Percentiles rank a stretch among this genome's conserved stretches.
Evolutionary conservation across 2,329 filamentous ascomycete genomes (phyloP).

Genomic region (Aspergillus aculeatus): DNA sequence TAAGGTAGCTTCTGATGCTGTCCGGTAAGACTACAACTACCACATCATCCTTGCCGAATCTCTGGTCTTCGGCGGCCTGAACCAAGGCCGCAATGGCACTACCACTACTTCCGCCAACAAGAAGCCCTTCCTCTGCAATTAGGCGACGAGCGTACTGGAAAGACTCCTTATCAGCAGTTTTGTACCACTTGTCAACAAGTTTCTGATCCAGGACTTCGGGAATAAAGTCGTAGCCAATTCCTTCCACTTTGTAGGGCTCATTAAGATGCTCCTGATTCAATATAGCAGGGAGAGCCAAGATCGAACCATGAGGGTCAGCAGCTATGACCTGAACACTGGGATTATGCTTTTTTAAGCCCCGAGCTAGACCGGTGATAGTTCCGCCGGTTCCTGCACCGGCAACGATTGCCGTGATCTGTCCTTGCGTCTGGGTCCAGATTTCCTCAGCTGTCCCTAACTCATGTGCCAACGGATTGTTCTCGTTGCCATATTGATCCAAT

Average conservation of each 20-base stretch:
- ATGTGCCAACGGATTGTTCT: slow-evolving; percentile 88
- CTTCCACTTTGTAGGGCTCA: slow-evolving; percentile 93
- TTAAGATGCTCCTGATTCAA: slow-evolving; percentile 81
- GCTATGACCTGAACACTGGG: slow-evolving; percentile 81
- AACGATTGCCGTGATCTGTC: slow-evolving; percentile 77
- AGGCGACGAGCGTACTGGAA: slow-evolving; percentile 87
- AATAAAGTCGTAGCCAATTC: slow-evolving; percentile 97
- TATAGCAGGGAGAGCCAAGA: slow-evolving; percentile 75
- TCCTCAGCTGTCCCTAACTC: slow-evolving; percentile 94
- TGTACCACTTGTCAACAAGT: slow-evolving; percentile 91
- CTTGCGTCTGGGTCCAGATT: slow-evolving; percentile 87
- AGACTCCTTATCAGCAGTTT: slow-evolving; percentile 89
- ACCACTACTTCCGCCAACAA: slow-evolving; percentile 91
- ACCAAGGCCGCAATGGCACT: slow-evolving; percentile 84
- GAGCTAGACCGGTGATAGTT: slow-evolving; percentile 86
- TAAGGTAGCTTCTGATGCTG: slow-evolving; percentile 94
- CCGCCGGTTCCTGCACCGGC: slow-evolving; percentile 94
- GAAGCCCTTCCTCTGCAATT: slow-evolving; percentile 89
- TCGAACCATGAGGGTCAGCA: slow-evolving; percentile 88
- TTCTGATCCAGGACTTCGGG: slow-evolving; percentile 85
- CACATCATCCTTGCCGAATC: slow-evolving; percentile 78
- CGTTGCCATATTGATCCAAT: slow-evolving; percentile 91
- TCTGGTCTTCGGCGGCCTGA: slow-evolving; percentile 71
- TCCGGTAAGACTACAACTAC: slow-evolving; percentile 91
- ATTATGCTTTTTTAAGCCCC: slow-evolving; percentile 84